phyloP scores from a whole-genome alignment of 331 rosid species.

The Saraca asoca region DNA sequence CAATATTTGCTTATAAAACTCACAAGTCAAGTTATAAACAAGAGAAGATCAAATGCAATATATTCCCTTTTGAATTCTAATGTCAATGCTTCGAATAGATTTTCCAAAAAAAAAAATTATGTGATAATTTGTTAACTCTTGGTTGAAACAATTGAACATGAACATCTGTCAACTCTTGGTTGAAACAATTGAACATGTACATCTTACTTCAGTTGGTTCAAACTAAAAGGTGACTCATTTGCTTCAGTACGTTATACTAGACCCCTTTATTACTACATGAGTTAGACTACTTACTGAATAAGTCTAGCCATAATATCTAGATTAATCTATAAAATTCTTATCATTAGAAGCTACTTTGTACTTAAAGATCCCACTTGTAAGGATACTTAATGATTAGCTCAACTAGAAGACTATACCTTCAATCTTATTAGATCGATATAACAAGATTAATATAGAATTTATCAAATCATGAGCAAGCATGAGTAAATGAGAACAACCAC shows the following conservation, averaged over 20 bases:
- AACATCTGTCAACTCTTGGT: no score
- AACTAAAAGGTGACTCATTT: neutral
- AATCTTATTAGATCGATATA: conserved; percentile 30
- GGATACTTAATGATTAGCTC: conserved; percentile 19
- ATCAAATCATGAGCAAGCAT: conserved; percentile 19
- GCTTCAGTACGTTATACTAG: conserved; percentile 16
- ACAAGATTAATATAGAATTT: conserved; percentile 25
- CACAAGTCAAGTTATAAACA: neutral
- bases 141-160: conserved; percentile 16
- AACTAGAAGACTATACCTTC: conserved; percentile 19
- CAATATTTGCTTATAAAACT: neutral
- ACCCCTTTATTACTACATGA: conserved; percentile 23
- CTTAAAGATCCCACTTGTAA: neutral
- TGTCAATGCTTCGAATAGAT: neutral
- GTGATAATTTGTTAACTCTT: neutral
- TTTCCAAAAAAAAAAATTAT: neutral
- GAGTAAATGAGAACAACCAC: no score
- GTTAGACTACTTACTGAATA: conserved; percentile 26
- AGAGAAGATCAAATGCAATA: neutral
- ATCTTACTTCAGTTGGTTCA: conserved; percentile 13
- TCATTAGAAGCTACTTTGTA: no score
- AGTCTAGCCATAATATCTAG: neutral
- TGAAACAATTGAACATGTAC: no score
- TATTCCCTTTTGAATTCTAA: neutral
- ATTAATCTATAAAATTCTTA: no score